phyloP scores from a whole-genome alignment of 2,329 filamentous ascomycete species.

The Sarocladium kiliense region DNA sequence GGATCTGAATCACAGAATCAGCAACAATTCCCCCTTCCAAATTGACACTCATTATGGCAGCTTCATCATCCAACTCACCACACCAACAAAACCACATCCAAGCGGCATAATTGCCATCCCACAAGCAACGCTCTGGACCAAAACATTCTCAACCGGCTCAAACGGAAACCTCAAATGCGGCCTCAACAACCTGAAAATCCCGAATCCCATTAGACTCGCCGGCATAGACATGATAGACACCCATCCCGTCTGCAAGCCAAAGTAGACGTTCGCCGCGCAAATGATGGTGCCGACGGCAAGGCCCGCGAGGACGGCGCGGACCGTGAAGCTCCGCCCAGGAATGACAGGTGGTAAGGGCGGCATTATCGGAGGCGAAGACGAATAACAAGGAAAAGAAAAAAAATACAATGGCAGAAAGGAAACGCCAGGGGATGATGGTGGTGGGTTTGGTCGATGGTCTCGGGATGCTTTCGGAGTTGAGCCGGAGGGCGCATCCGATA shows the following conservation, averaged over 20 bases:
- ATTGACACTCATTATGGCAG: too few relatives aligned
- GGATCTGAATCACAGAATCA: slow-evolving; percentile 46
- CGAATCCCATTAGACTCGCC: slow-evolving; percentile 87
- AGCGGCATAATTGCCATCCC: slow-evolving; percentile 96
- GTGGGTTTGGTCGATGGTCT: background rate
- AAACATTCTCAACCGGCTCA: slow-evolving; percentile 90
- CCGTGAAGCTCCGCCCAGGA: slow-evolving; percentile 69
- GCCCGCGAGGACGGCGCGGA: slow-evolving; percentile 74
- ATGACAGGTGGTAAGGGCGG: slow-evolving; percentile 15
- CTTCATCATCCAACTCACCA: slow-evolving; percentile 48
- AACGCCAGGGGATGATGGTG: background rate
- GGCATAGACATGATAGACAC: slow-evolving; percentile 93
- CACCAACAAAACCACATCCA: slow-evolving; percentile 91
- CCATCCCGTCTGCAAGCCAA: slow-evolving; percentile 81
- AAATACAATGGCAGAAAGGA: background rate
- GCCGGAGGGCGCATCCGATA: background rate
- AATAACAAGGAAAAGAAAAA: background rate
- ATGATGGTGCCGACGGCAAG: slow-evolving; percentile 83
- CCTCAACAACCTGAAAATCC: slow-evolving; percentile 78
- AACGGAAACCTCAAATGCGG: slow-evolving; percentile 75
- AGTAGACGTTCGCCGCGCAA: slow-evolving; percentile 97
- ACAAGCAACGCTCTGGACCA: slow-evolving; percentile 93
- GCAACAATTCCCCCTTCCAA: too few relatives aligned
- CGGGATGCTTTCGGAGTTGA: background rate
- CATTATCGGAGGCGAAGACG: too few relatives aligned